A percentile compares a stretch with the other conserved stretches of the same genome.
These are phyloP conservation scores for Diaporthe citrichinensis DNA, from an alignment of 2,329 filamentous ascomycete genomes.

Conservation along the genomic window DNA sequence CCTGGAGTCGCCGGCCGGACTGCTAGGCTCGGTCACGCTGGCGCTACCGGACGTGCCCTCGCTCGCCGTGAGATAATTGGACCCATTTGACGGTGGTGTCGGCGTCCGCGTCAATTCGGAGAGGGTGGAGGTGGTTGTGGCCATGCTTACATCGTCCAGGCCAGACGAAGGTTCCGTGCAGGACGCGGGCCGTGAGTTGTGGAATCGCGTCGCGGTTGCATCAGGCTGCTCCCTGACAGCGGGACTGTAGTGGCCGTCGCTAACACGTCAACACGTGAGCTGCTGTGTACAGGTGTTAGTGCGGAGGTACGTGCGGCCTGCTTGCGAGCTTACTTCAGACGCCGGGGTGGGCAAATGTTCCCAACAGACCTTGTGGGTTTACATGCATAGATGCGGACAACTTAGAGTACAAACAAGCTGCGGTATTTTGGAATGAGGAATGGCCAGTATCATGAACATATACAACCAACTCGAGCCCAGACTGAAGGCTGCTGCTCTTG, in stretches of 20 bases:
- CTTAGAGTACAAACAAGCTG: background rate
- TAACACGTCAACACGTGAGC: background rate
- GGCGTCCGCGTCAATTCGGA: conserved; percentile 44
- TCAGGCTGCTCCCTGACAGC: background rate
- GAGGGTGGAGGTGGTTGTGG: conserved; percentile 48
- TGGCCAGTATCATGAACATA: background rate
- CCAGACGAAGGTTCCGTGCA: background rate
- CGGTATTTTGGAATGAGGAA: background rate
- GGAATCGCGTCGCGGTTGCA: conserved; percentile 10
- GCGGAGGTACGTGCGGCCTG: background rate
- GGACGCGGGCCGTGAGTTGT: conserved; percentile 3
- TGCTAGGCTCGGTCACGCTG: conserved; percentile 42
- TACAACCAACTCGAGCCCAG: background rate
- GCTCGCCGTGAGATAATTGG: conserved; percentile 35
- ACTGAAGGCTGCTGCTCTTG: background rate
- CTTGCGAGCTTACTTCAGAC: too few relatives aligned
- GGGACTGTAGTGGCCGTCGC: background rate
- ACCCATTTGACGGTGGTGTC: conserved; percentile 41
- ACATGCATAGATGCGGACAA: background rate
- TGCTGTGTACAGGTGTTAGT: background rate
- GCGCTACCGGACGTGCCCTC: conserved; percentile 27
- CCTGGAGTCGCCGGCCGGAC: conserved; percentile 40
- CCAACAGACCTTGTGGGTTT: background rate
- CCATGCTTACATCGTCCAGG: conserved; percentile 42
- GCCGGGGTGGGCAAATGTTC: too few relatives aligned